A percentile compares a stretch with the other conserved stretches of the same genome.
These are phyloP conservation scores for Chlamydomonas asymmetrica DNA, from an alignment of 139 green algal species.

Conservation along the genomic window DNA sequence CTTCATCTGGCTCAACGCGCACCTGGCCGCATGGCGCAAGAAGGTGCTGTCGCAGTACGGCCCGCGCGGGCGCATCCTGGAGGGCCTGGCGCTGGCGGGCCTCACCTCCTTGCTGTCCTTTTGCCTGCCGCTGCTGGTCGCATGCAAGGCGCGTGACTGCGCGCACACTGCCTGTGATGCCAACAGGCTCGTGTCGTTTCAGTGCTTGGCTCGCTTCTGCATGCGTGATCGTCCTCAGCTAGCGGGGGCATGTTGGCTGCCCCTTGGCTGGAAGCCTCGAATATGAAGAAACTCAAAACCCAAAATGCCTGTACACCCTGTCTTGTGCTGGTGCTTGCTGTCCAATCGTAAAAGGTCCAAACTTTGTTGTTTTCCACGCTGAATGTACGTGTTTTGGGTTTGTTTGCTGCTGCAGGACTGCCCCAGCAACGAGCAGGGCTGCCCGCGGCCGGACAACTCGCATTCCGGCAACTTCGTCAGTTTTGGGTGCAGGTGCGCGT, in stretches of 20 bases:
- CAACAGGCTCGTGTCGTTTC: no score
- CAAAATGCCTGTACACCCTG: neutral
- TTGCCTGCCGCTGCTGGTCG: constrained; percentile 54
- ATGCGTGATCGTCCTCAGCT: no score
- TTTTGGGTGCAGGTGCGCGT: constrained; percentile 54
- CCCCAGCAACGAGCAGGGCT: constrained; percentile 43
- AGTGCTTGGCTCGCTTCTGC: no score
- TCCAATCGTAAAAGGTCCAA: no score
- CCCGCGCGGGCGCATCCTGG: constrained; percentile 36
- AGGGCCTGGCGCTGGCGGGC: constrained; percentile 52
- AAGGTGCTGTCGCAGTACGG: constrained; percentile 19
- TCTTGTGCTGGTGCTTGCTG: no score
- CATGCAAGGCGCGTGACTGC: constrained; percentile 44
- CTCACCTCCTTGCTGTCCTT: constrained; percentile 65
- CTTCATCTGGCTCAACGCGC: constrained; percentile 72
- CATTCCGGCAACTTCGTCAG: constrained; percentile 77
- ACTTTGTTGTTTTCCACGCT: no score
- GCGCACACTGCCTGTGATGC: no score
- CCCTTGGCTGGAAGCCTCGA: no score
- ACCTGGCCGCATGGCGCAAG: constrained; percentile 53
- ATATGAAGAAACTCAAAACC: no score
- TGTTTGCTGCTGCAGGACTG: no score
- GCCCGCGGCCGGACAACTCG: constrained; percentile 55
- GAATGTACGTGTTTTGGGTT: no score
- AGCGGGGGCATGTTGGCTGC: no score